Percentiles rank a stretch among this genome's conserved stretches.
Conservation (phyloP, 495 filamentous ascomycete species). For the Aspergillus conjunctus region DNA sequence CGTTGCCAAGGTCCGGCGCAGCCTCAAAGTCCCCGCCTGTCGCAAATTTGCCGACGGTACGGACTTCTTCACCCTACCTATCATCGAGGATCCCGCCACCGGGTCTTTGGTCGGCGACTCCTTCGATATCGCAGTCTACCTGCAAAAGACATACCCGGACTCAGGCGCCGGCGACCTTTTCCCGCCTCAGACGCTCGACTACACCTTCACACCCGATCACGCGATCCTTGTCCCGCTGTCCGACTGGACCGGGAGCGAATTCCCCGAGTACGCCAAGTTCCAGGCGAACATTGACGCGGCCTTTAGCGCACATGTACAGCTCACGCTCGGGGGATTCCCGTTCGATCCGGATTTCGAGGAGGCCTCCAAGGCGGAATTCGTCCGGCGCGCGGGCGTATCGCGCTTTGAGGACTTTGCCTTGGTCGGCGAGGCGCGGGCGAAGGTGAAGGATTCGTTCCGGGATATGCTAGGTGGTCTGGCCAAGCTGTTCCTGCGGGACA, state of each 20-base stretch:
- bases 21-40: constrained; percentile 44
- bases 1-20: constrained; percentile 47
- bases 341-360: constrained; percentile 50
- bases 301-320: constrained; percentile 44
- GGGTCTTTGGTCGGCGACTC: constrained; percentile 55
- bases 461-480: constrained; percentile 46
- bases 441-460: constrained; percentile 39
- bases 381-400: constrained; percentile 43
- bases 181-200: constrained; percentile 39
- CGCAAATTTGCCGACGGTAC: constrained; percentile 59
- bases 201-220: constrained; percentile 16
- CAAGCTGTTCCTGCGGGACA: constrained; percentile 39
- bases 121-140: constrained; percentile 62
- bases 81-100: constrained; percentile 53
- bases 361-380: constrained; percentile 46
- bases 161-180: constrained; percentile 43
- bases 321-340: constrained; percentile 39
- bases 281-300: constrained; percentile 53
- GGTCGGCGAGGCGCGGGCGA: constrained; percentile 43
- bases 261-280: constrained; percentile 39
- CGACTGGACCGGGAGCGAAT: constrained; percentile 18
- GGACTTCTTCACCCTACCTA: constrained; percentile 61
- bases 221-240: constrained; percentile 33
- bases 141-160: constrained; percentile 52
- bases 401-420: constrained; percentile 51